A percentile compares a stretch with the other conserved stretches of the same genome.
These are phyloP conservation scores for Pythium sp. DNA, from an alignment of 352 stramenopile species.

Conservation along the genomic window DNA sequence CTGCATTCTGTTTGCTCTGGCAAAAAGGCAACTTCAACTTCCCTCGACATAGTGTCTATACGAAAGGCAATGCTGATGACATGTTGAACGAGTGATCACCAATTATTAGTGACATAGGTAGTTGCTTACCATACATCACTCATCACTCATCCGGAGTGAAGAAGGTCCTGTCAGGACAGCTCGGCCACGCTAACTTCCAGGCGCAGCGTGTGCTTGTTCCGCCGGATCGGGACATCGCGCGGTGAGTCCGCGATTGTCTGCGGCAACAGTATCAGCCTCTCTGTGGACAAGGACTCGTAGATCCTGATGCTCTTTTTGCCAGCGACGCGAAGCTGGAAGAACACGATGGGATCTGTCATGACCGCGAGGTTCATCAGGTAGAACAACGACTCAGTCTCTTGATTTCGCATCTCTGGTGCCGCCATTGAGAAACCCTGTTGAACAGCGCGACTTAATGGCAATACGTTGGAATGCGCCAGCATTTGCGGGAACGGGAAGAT, in stretches of 20 bases:
- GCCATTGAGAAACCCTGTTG: background rate
- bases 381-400: constrained; percentile 10
- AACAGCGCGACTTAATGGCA: background rate
- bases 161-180: constrained; percentile 4
- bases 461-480: background rate
- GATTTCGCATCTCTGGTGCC: background rate
- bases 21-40: background rate
- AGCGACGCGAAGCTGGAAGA: background rate
- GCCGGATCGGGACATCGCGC: background rate
- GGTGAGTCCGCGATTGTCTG: background rate
- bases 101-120: background rate
- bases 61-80: background rate
- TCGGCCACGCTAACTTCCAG: background rate
- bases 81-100: background rate
- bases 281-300: background rate
- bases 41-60: background rate
- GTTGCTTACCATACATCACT: too few relatives aligned
- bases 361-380: constrained; percentile 15
- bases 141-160: constrained; percentile 3
- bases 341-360: constrained; percentile 16
- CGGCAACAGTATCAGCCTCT: constrained; percentile 4
- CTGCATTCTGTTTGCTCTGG: background rate
- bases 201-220: background rate
- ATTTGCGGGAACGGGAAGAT: background rate
- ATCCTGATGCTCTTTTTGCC: constrained; percentile 1